Evolutionary conservation across 306 rosid species (phyloP).

Genomic region (Ceratonia siliqua): DNA sequence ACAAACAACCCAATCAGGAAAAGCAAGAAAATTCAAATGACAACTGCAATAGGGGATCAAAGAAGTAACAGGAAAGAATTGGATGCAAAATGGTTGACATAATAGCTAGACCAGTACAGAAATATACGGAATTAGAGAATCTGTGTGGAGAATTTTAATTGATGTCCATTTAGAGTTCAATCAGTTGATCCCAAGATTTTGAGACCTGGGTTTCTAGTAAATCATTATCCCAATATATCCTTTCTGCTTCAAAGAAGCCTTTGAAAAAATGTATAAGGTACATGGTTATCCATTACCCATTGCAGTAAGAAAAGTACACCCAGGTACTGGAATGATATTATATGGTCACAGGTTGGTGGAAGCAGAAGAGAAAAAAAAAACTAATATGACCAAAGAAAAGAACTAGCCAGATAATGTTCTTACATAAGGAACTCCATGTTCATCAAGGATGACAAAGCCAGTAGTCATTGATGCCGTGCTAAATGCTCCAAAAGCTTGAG

Average conservation of each 20-base stretch:
- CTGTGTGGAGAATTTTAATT: constrained; percentile 1
- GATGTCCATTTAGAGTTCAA: background rate
- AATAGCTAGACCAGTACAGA: background rate
- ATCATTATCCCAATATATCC: constrained; percentile 2
- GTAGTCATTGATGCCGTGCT: constrained; percentile 75
- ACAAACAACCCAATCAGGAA: background rate
- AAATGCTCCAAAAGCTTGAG: constrained; percentile 85
- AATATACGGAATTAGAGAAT: constrained; percentile 8
- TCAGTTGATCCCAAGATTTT: background rate
- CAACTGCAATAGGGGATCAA: background rate
- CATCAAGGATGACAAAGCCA: constrained; percentile 71
- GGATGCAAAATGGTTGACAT: background rate
- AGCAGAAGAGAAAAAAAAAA: constrained; percentile 1
- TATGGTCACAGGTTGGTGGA: background rate
- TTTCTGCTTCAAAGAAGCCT: constrained; percentile 4
- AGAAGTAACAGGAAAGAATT: background rate
- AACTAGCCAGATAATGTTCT: constrained; percentile 16
- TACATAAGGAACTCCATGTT: constrained; percentile 71
- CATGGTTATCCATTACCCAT: background rate
- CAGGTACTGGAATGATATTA: constrained; percentile 13
- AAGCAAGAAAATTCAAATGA: background rate
- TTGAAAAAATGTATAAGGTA: constrained; percentile 10
- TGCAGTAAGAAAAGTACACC: constrained; percentile 1
- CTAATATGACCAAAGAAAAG: background rate
- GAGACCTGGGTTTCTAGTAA: background rate